Evolutionary conservation across 2,329 filamentous ascomycete species (phyloP).

Genomic region (Periconia digitata): DNA sequence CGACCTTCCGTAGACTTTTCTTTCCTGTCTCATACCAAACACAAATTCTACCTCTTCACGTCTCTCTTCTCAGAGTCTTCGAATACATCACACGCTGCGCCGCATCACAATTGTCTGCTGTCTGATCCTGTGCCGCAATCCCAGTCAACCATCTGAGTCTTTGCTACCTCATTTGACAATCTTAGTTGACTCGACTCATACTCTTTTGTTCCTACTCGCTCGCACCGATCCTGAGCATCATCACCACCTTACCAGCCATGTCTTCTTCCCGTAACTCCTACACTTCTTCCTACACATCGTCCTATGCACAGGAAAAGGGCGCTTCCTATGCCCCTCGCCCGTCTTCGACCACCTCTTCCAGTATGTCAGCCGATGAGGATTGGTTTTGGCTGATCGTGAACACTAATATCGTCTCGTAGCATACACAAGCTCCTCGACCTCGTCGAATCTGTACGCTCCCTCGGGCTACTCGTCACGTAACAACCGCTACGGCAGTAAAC

Average conservation of each 20-base stretch:
- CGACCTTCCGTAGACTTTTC: constrained; percentile 14
- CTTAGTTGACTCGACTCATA: neutral
- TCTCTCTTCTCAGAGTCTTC: constrained; percentile 6
- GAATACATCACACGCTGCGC: constrained; percentile 5
- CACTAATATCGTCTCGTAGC: constrained; percentile 16
- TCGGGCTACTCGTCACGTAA: constrained; percentile 23
- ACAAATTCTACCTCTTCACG: neutral
- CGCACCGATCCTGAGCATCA: neutral
- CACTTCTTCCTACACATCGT: constrained; percentile 21
- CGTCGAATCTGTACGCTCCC: constrained; percentile 28
- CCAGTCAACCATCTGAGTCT: constrained; percentile 18
- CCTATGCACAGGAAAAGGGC: constrained; percentile 25
- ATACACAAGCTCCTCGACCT: constrained; percentile 18
- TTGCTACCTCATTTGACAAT: neutral
- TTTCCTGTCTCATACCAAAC: constrained; percentile 11
- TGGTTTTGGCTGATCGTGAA: no score
- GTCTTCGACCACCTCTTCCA: constrained; percentile 22
- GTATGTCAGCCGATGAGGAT: constrained; percentile 18
- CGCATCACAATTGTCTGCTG: constrained; percentile 18
- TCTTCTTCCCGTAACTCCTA: constrained; percentile 30
- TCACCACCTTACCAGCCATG: constrained; percentile 18
- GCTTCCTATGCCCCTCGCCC: constrained; percentile 23
- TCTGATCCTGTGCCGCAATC: constrained; percentile 16
- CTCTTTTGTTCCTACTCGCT: constrained; percentile 8
- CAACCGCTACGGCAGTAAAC: constrained; percentile 31